A percentile compares a stretch with the other conserved stretches of the same genome.
These are phyloP conservation scores for Nothophytophthora sp. DNA, from an alignment of 352 stramenopile species.

Conservation along the genomic window DNA sequence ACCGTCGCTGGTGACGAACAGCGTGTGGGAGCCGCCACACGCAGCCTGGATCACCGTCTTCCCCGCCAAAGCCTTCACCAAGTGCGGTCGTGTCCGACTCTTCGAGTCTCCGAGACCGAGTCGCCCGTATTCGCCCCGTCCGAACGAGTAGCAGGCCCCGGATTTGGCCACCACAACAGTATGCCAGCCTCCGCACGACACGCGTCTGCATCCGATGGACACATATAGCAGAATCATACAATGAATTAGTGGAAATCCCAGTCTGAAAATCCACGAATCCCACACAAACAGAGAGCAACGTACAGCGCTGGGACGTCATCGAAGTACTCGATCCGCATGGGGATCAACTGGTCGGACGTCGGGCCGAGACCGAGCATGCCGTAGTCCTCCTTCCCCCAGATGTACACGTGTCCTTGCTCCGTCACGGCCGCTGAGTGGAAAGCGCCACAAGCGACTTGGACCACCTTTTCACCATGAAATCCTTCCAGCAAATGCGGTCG, in stretches of 20 bases:
- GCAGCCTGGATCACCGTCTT: constrained; percentile 72
- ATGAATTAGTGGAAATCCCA: constrained; percentile 11
- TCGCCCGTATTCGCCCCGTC: constrained; percentile 78
- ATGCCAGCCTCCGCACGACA: constrained; percentile 86
- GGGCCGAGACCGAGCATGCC: constrained; percentile 86
- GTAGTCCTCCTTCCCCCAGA: constrained; percentile 89
- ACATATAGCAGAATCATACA: background rate
- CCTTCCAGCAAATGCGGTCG: constrained; percentile 59
- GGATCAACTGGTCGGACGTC: constrained; percentile 65
- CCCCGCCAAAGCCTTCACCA: constrained; percentile 64
- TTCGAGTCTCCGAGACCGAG: constrained; percentile 85
- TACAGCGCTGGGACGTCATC: constrained; percentile 68
- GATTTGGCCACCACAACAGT: constrained; percentile 78
- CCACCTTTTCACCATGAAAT: constrained; percentile 74
- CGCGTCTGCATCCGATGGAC: constrained; percentile 36
- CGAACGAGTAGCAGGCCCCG: constrained; percentile 75
- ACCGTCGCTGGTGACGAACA: constrained; percentile 87
- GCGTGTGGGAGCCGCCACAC: constrained; percentile 82
- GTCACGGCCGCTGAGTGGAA: constrained; percentile 85
- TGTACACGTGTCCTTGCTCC: constrained; percentile 65
- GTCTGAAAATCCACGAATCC: no score
- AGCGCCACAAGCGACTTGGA: constrained; percentile 78
- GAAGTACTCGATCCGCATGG: constrained; percentile 64
- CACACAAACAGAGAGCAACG: constrained; percentile 14
- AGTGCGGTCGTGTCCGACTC: constrained; percentile 63